A percentile compares a stretch with the other conserved stretches of the same genome.
Evolutionary conservation across 2,329 filamentous ascomycete species (phyloP).

Genomic region (Thermothelomyces thermophilus): DNA sequence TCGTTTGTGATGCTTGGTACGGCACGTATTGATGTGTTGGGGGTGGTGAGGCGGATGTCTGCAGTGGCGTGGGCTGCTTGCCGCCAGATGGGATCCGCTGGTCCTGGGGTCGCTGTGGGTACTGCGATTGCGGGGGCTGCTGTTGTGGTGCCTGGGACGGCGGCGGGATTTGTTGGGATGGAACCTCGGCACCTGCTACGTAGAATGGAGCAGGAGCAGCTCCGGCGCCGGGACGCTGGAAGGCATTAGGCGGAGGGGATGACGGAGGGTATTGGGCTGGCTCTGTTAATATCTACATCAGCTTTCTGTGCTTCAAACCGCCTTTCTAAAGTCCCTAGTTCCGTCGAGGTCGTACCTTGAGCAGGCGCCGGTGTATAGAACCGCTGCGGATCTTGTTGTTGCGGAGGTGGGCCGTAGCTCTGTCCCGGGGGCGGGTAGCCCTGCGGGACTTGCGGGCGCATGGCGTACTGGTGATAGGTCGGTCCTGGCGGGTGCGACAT

Average conservation of each 20-base stretch:
- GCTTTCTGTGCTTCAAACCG: conserved; percentile 31
- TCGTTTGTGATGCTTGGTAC: conserved; percentile 38
- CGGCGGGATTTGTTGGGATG: conserved; percentile 28
- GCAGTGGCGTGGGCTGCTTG: conserved; percentile 44
- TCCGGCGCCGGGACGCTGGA: conserved; percentile 42
- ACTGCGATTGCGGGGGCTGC: conserved; percentile 37
- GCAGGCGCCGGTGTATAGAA: conserved; percentile 59
- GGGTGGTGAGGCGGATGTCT: conserved; percentile 47
- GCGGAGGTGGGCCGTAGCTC: conserved; percentile 36
- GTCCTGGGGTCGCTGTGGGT: conserved; percentile 47
- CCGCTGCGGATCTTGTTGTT: conserved; percentile 54
- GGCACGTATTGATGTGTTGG: conserved; percentile 42
- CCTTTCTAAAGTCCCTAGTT: conserved; percentile 16
- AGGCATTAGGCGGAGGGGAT: conserved; percentile 48
- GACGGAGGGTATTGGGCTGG: conserved; percentile 38
- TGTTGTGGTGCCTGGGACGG: conserved; percentile 25
- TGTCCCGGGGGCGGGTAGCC: conserved; percentile 35
- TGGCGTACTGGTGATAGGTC: conserved; percentile 63
- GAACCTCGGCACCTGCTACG: conserved; percentile 52
- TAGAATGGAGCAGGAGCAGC: conserved; percentile 58
- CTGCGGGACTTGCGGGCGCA: conserved; percentile 44
- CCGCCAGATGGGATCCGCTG: conserved; percentile 42
- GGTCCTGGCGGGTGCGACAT: conserved; percentile 90
- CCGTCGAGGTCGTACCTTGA: conserved; percentile 34
- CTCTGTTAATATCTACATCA: conserved; percentile 25